Base-by-base conservation (phyloP, 1,284 basidiomycete genomes). In the Meira miltonrushii region DNA sequence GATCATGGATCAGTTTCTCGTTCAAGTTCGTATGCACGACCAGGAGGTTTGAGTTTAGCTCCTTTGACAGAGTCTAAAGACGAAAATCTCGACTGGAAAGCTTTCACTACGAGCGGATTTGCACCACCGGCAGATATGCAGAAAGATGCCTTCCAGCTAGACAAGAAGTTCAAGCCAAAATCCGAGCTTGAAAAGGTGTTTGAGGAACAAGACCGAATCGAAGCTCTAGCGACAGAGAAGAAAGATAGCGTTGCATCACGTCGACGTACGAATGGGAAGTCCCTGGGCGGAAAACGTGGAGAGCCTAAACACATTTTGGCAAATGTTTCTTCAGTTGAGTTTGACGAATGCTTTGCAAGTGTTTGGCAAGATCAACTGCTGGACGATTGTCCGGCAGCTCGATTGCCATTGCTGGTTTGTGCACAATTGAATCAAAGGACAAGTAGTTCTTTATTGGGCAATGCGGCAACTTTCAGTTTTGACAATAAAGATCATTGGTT, bases 281-380 rank as follows among this genome's bases (percentile, higher is more conserved):
- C 2, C 7, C 6, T 17, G 12, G 21, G 12, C 2, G 46, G 23
- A 19, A 54, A 17, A 9, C 23, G 50, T 39, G 21, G 38, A 10
- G 39, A 39, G 3, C 58, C 58, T 13, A 23, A 12, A 5, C 48
- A n/a, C 23, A 46, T 33, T 19, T 17, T 59, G 17, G 55, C 54
- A 10, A n/a, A 17, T 8, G 58, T 54, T n/a, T 38, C 39, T 23
- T 39, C 52, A 1, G 21, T 59, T 7, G 25, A 15, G 7, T 28
- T 59, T 28, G 46, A 59, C 21, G 58, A 55, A 43, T 51, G 9
- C 5, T 48, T 59, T 28, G 58, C 47, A 9, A 10, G 25, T 6
- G 13, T 59, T 19, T 59, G 58, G 58, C 58, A 59, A 59, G 58
- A 59, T 38, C 43, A 46, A 28, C n/a, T 59, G 4, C 37, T 59